Evolutionary conservation across 441 rosid genomes (phyloP).

Genomic region (Kokia cookei): DNA sequence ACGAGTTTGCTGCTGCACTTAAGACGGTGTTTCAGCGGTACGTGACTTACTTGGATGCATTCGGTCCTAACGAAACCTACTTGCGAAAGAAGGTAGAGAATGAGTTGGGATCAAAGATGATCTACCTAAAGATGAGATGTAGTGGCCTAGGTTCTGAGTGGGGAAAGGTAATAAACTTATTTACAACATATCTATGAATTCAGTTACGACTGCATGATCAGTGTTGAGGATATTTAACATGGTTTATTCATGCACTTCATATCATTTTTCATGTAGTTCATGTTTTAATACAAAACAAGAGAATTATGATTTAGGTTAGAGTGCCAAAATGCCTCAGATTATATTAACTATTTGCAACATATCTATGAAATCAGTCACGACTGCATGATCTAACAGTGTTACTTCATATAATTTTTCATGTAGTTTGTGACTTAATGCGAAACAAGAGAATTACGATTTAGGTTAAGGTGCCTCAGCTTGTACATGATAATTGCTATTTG

Average conservation of each 20-base stretch:
- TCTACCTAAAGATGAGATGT: slow-evolving; percentile 95
- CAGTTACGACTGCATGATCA: neutral
- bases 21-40: slow-evolving; percentile 56
- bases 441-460: neutral
- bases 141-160: slow-evolving; percentile 80
- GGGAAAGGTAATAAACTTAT: slow-evolving; percentile 65
- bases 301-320: neutral
- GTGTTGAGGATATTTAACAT: neutral
- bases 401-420: neutral
- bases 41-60: slow-evolving; percentile 56
- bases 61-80: slow-evolving; percentile 68
- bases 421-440: neutral
- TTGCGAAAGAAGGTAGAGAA: slow-evolving; percentile 85
- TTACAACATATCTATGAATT: neutral
- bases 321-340: neutral
- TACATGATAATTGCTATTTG: neutral
- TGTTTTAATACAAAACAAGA: neutral
- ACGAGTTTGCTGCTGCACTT: slow-evolving; percentile 44
- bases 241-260: neutral
- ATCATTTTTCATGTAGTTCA: neutral
- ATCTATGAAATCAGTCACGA: neutral
- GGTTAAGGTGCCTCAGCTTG: neutral
- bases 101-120: slow-evolving; percentile 92
- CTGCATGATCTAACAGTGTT: neutral
- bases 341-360: neutral